Evolutionary conservation across 2,329 filamentous ascomycete genomes (phyloP).

Genomic region (Fusarium poae): DNA sequence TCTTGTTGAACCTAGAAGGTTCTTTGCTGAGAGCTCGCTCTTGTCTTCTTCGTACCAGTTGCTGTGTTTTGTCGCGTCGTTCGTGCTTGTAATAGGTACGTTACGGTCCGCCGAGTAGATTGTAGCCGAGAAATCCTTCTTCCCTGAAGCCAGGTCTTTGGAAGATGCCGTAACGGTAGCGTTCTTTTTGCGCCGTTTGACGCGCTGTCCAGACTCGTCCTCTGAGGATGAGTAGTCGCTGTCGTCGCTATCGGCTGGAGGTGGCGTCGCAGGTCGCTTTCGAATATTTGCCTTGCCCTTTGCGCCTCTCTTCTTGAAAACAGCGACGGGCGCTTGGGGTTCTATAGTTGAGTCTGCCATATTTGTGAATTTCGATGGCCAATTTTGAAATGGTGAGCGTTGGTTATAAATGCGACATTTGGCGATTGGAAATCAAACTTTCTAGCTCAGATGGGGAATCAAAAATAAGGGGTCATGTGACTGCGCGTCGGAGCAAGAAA

Average conservation of each 20-base stretch:
- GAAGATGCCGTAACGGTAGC: conserved; percentile 75
- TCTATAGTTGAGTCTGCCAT: conserved; percentile 42
- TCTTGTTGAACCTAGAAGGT: conserved; percentile 70
- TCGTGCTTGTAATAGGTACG: conserved; percentile 73
- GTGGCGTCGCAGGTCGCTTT: conserved; percentile 84
- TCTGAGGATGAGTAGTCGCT: conserved; percentile 78
- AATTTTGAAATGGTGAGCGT: neutral
- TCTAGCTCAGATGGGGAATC: conserved; percentile 16
- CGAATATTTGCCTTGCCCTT: conserved; percentile 83
- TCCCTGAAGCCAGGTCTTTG: conserved; percentile 56
- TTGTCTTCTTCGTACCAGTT: conserved; percentile 88
- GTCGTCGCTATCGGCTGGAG: conserved; percentile 73
- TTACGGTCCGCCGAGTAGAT: conserved; percentile 72
- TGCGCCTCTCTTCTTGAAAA: conserved; percentile 88
- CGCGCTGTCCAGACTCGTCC: conserved; percentile 78
- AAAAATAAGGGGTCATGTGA: conserved; percentile 37
- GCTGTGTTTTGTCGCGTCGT: conserved; percentile 89
- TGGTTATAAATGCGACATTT: conserved; percentile 5
- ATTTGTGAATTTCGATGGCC: conserved; percentile 1
- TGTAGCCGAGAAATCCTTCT: conserved; percentile 62
- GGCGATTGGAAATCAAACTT: conserved; percentile 39
- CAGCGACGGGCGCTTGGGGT: conserved; percentile 65
- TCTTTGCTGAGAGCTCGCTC: conserved; percentile 62
- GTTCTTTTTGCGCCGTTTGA: conserved; percentile 82
- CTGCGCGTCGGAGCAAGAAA: neutral